Evolutionary conservation across 2,329 filamentous ascomycete genomes (phyloP), one percentile per base, ranked within the genome.

Genomic region (Nigrograna mackinnonii): DNA sequence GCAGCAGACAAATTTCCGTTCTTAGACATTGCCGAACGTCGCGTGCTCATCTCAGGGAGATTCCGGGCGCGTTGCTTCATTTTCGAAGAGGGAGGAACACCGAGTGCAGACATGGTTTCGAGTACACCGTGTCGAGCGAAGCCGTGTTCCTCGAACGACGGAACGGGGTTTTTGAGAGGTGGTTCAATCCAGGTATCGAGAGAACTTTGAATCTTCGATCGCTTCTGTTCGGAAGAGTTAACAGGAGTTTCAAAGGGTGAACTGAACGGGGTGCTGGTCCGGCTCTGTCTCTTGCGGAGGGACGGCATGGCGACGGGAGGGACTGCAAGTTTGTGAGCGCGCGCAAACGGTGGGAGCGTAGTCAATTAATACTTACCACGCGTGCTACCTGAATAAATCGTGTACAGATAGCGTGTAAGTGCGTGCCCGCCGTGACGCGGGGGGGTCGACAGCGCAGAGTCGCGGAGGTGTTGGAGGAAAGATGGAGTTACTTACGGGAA

Each of bases 61-160:
- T 66, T 63, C 58, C 75, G 79, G 44, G 77, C 65, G 52, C 78
- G 75, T 47, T 75, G 73, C 70, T 83, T 82, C 52, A 84, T 74
- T 62, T 82, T 79, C 35, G 78, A 70, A 17, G 77, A 78, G 11
- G 91, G 91, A 54, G 84, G 76, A 41, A 84, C 79, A 30, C 91
- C 91, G 42, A 96, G 73, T 19, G 91, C 85, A 39, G 84, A 85
- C 91, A 95, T 95, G 58, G 85, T 85, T 68, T 89, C 85, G 44
- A 95, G 75, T 14, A 95, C 87, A 50, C 88, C 88, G 66, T 84
- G 82, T 36, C 86, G 79, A 58, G 86, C 76, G 54, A 94, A 79
- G 33, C 87, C 87, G 64, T 80, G 76, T 54, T 95, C 89, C 73
- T 89, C 83, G 63, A 86, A 95, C 64, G 87, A 92, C 9, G 91